phyloP scores from a whole-genome alignment of 768 basidiomycete genomes.

The Exidia glandulosa region DNA sequence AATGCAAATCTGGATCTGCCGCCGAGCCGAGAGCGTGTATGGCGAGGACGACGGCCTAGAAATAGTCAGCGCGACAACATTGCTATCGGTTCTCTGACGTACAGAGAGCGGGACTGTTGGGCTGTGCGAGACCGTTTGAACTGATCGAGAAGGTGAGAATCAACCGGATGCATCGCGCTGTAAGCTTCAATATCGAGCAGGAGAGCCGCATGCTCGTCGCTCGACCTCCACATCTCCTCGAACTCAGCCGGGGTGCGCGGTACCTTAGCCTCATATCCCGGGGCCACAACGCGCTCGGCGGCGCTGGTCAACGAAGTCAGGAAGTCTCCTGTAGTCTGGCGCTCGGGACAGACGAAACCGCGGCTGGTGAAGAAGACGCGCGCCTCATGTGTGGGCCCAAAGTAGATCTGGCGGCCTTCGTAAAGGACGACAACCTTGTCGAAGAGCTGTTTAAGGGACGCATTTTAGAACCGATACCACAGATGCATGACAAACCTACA shows the following conservation, averaged over 20 bases:
- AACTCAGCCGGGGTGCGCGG: constrained; percentile 33
- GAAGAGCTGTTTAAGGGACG: constrained; percentile 20
- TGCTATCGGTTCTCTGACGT: constrained; percentile 4
- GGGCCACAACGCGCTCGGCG: constrained; percentile 23
- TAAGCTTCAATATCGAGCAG: constrained; percentile 21
- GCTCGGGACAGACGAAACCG: constrained; percentile 34
- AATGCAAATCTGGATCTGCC: constrained; percentile 35
- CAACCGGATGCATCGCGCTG: constrained; percentile 19
- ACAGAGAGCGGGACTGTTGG: constrained; percentile 29
- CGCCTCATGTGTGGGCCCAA: constrained; percentile 28
- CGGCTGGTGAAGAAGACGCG: constrained; percentile 33
- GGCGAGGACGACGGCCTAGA: too few relatives aligned
- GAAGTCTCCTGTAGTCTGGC: constrained; percentile 38
- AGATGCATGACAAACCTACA: too few relatives aligned
- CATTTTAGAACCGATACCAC: neutral
- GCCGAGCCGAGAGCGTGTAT: constrained; percentile 33
- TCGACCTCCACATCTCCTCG: constrained; percentile 25
- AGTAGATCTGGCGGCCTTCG: constrained; percentile 39
- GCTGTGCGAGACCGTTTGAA: constrained; percentile 22
- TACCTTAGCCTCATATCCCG: constrained; percentile 23
- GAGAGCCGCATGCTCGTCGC: constrained; percentile 19
- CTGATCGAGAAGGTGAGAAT: constrained; percentile 13
- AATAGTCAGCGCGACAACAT: constrained; percentile 4
- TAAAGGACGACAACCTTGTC: constrained; percentile 38
- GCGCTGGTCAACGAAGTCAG: constrained; percentile 32